Evolutionary conservation across 2,329 filamentous ascomycete genomes (phyloP), one percentile per base, ranked within the genome.

Genomic region (Cryphonectria radicalis): DNA sequence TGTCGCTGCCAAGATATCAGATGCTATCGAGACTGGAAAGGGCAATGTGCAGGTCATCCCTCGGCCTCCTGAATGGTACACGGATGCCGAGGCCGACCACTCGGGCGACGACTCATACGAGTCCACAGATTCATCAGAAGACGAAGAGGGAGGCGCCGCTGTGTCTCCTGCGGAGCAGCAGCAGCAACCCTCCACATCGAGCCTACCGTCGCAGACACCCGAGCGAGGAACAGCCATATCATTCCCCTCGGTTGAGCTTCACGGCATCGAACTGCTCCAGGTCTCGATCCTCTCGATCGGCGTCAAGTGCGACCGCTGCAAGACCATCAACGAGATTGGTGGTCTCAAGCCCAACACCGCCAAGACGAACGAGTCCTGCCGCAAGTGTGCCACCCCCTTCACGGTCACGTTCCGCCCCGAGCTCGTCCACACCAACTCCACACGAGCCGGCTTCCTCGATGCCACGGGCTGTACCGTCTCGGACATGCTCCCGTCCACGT

Each of bases 261-360:
- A 93, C 77, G 89, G 91, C 53, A 91, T 96, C 72, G 93, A 96
- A 77, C 81, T 96, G 2, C 84, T 97, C 11, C 90, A 95, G 75
- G 81, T 95, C 1, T 83, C 86, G 0, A 84, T 88, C 35, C 82
- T 96, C 43, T 90, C 88, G 71, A 83, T 96, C 73, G 91, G 88
- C 3, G 84, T 94, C 73, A 95, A 94, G 78, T 97, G 93, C 79
- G 89, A 91, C 67, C 88, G 93, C 53, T 97, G 93, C 84, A 94
- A 91, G 79, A 91, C 92, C 4, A 79, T 85, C 17, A 89, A 90
- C 76, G 93, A 96, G 73, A 81, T 95, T 57, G 88, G 88, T 10
- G 89, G 89, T 35, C 83, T 95, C 11, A 89, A 87, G 70, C 86
- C 90, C 62, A 85, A 85, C 70, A 73, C 73, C 14, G 74, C 78